These are phyloP conservation scores for Aspergillus sp. DNA, from an alignment of 2,329 filamentous ascomycete genomes.

Conservation along the genomic window DNA sequence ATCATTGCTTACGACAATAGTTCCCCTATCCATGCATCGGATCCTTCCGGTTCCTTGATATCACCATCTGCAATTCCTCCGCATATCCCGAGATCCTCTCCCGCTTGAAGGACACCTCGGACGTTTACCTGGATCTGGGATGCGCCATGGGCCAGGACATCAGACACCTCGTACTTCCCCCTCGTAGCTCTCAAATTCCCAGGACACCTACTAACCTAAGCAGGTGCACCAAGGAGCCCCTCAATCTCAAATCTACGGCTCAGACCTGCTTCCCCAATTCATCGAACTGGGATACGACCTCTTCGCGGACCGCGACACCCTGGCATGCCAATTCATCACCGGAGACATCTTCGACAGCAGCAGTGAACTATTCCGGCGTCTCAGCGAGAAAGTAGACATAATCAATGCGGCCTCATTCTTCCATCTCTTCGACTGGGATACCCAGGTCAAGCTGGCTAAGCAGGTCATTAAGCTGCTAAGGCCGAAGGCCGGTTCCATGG, in stretches of 20 bases:
- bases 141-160: constrained; percentile 9
- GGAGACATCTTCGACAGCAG: constrained; percentile 11
- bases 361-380: neutral
- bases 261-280: neutral
- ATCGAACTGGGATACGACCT: constrained; percentile 10
- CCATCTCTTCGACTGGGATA: constrained; percentile 13
- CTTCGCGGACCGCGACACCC: neutral
- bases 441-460: constrained; percentile 1
- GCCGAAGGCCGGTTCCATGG: neutral
- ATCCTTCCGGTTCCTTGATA: constrained; percentile 6
- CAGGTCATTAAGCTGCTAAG: constrained; percentile 9
- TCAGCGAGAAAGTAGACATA: neutral
- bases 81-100: neutral
- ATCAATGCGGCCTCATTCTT: constrained; percentile 15
- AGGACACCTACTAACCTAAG: too few relatives aligned
- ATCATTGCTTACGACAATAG: neutral
- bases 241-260: neutral
- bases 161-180: neutral
- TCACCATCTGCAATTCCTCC: neutral
- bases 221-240: constrained; percentile 6
- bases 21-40: constrained; percentile 8
- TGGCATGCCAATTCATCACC: neutral
- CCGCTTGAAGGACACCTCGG: neutral
- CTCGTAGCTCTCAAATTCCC: neutral
- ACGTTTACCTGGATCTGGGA: constrained; percentile 1